Conservation (phyloP, 202 grass and related monocot genomes). For the Digitaria exilis region DNA sequence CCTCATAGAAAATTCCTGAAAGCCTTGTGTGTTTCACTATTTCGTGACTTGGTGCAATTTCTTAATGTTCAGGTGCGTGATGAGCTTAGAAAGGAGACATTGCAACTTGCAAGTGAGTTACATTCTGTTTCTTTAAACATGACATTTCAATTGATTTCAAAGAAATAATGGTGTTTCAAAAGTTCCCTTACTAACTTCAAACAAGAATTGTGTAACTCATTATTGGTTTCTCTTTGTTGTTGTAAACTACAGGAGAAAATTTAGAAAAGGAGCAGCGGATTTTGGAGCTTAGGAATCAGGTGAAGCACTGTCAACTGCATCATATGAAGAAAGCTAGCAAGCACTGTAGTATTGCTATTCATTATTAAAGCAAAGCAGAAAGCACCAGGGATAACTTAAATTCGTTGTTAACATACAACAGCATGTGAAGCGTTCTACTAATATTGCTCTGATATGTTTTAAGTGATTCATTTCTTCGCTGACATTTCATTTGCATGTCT, state of each 20-base stretch:
- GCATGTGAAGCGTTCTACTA: neutral
- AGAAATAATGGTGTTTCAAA: neutral
- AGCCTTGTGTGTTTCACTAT: conserved; percentile 5
- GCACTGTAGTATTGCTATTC: neutral
- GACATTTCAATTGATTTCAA: neutral
- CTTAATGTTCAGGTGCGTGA: conserved; percentile 56
- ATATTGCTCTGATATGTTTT: neutral
- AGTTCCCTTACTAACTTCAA: neutral
- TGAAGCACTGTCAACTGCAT: conserved; percentile 23
- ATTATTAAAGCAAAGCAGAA: neutral
- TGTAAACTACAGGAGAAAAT: conserved; percentile 76
- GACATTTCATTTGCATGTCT: conserved; percentile 14
- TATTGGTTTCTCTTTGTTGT: neutral
- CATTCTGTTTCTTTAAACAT: conserved; percentile 24
- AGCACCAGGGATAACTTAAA: neutral
- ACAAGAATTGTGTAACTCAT: neutral
- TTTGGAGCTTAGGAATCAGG: conserved; percentile 85
- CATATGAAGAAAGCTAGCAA: conserved; percentile 5
- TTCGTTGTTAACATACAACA: neutral
- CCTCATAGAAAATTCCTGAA: conserved; percentile 27
- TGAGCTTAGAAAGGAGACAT: conserved; percentile 86
- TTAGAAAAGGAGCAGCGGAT: conserved; percentile 93
- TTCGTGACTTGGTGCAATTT: conserved; percentile 32
- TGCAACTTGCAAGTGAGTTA: conserved; percentile 87
- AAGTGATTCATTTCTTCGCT: neutral